Percentiles rank a stretch among this genome's conserved stretches.
Evolutionary conservation across 2,329 filamentous ascomycete genomes (phyloP).

Genomic region (Apiospora phragmitis): DNA sequence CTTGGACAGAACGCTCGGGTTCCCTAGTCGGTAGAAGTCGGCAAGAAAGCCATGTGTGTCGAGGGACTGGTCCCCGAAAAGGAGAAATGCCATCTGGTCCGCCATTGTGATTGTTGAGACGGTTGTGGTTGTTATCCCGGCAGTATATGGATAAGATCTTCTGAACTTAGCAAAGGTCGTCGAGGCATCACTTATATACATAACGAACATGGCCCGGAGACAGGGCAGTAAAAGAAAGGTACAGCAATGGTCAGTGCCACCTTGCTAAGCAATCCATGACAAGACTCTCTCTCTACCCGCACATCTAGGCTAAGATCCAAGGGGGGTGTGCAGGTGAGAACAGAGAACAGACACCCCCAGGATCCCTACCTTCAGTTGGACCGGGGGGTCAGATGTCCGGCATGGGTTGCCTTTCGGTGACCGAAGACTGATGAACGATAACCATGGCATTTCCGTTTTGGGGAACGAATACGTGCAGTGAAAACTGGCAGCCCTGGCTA

Average conservation of each 20-base stretch:
- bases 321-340: slow-evolving; percentile 7
- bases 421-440: slow-evolving; percentile 42
- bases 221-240: slow-evolving; percentile 23
- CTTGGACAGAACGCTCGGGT: slow-evolving; percentile 53
- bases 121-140: slow-evolving; percentile 22
- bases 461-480: slow-evolving; percentile 20
- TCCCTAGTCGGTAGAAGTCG: slow-evolving; percentile 47
- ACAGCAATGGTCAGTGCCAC: slow-evolving; percentile 24
- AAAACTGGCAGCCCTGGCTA: not conserved
- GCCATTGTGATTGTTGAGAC: slow-evolving; percentile 39
- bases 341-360: slow-evolving; percentile 22
- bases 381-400: slow-evolving; percentile 36
- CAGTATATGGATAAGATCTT: slow-evolving; percentile 19
- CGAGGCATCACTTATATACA: slow-evolving; percentile 31
- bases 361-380: slow-evolving; percentile 29
- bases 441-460: slow-evolving; percentile 38
- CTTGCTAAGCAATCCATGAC: slow-evolving; percentile 6
- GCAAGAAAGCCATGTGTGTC: slow-evolving; percentile 66
- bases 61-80: slow-evolving; percentile 72
- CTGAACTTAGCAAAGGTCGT: slow-evolving; percentile 17
- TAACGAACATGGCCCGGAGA: slow-evolving; percentile 13
- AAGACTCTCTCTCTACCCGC: slow-evolving; percentile 4
- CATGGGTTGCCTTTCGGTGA: slow-evolving; percentile 40
- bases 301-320: not conserved
- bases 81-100: slow-evolving; percentile 54